phyloP scores from a whole-genome alignment of 345 rosid species.

The Firmiana major region DNA sequence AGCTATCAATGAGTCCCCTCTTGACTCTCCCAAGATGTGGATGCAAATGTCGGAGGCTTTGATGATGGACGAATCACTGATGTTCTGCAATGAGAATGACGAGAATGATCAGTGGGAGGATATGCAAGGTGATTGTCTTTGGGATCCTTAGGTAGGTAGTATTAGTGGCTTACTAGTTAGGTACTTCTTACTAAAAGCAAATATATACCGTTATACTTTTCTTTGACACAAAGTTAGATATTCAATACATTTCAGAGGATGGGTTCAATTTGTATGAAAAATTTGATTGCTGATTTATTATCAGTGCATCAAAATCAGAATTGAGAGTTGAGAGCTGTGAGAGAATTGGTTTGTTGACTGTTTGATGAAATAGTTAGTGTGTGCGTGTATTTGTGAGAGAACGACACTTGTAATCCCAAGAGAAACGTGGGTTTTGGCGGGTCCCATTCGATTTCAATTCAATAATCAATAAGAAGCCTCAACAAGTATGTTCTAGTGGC shows the following conservation, averaged over 20 bases:
- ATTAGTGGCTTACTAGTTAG: neutral
- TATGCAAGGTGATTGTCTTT: conserved; percentile 17
- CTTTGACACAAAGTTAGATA: too few species aligned
- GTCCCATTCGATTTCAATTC: neutral
- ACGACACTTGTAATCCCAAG: neutral
- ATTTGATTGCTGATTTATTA: neutral
- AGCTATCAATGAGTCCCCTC: conserved; percentile 70
- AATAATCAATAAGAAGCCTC: too few species aligned
- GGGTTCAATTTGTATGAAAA: neutral
- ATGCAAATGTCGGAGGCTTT: conserved; percentile 40
- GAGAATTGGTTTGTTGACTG: neutral
- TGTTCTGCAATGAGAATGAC: neutral
- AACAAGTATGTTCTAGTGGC: neutral
- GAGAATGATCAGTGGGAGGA: conserved; percentile 19
- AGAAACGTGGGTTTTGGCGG: neutral
- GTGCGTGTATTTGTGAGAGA: neutral
- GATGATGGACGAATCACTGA: conserved; percentile 17
- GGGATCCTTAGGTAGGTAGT: conserved; percentile 22
- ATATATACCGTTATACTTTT: neutral
- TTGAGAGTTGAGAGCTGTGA: neutral
- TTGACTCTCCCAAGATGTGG: conserved; percentile 78
- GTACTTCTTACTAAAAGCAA: neutral
- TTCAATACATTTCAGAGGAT: too few species aligned
- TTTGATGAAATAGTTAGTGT: neutral
- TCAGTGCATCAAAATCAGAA: neutral